These are phyloP conservation scores for Sclerotinia borealis DNA, from an alignment of 2,329 filamentous ascomycete genomes.

Conservation along the genomic window DNA sequence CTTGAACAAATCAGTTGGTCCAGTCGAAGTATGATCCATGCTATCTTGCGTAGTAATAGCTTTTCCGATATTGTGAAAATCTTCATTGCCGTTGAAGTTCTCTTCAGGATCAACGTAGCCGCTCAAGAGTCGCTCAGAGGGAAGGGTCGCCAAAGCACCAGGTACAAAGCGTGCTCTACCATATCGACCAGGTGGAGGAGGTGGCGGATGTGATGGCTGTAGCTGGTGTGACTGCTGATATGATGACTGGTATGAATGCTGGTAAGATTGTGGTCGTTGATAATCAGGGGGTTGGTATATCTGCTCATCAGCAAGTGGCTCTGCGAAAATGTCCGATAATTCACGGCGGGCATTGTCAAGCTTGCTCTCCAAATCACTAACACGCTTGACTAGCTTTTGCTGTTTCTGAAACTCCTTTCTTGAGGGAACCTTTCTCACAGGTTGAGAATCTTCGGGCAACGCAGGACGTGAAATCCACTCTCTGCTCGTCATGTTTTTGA, in stretches of 20 bases:
- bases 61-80: slow-evolving; percentile 5
- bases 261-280: not conserved
- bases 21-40: not conserved
- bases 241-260: slow-evolving; percentile 1
- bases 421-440: slow-evolving; percentile 41
- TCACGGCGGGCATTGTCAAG: slow-evolving; percentile 49
- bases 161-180: slow-evolving; percentile 36
- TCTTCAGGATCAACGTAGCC: slow-evolving; percentile 27
- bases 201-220: not conserved
- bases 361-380: slow-evolving; percentile 55
- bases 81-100: slow-evolving; percentile 8
- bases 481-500: slow-evolving; percentile 19
- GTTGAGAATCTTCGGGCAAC: not conserved
- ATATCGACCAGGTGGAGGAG: slow-evolving; percentile 22
- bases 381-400: slow-evolving; percentile 50
- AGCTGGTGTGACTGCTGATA: slow-evolving; percentile 8
- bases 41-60: slow-evolving; percentile 11
- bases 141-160: slow-evolving; percentile 38
- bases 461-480: not conserved
- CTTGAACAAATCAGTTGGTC: not conserved
- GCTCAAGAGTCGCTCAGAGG: slow-evolving; percentile 40
- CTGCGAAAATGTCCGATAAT: slow-evolving; percentile 42
- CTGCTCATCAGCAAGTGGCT: slow-evolving; percentile 29
- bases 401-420: slow-evolving; percentile 52
- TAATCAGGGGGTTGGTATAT: slow-evolving; percentile 13